Conservation (phyloP, 2,329 filamentous ascomycete species). For the Hymenoscyphus salicellus region DNA sequence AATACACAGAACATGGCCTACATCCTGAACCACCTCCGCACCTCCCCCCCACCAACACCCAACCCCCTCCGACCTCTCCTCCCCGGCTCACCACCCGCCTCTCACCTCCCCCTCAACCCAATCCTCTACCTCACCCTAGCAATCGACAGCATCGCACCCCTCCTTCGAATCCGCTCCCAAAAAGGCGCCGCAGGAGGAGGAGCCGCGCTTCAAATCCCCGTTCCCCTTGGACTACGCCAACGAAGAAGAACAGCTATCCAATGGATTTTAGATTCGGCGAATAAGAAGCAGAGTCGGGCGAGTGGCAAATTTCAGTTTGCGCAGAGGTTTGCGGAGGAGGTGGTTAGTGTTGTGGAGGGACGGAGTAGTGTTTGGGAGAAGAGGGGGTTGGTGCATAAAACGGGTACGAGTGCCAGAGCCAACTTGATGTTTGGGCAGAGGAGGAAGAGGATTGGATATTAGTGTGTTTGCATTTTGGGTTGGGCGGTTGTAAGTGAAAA, state of each 20-base stretch:
- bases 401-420: conserved; percentile 72
- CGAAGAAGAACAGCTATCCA: conserved; percentile 73
- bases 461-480: background rate
- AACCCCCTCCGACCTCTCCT: conserved; percentile 69
- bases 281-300: conserved; percentile 70
- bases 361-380: conserved; percentile 80
- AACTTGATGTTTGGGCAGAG: conserved; percentile 54
- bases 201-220: conserved; percentile 74
- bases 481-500: background rate
- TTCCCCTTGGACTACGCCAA: conserved; percentile 71
- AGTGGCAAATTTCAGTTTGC: conserved; percentile 72
- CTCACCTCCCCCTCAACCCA: conserved; percentile 83
- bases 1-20: conserved; percentile 70
- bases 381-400: conserved; percentile 73
- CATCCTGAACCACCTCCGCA: conserved; percentile 81
- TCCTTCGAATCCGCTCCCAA: conserved; percentile 74
- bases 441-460: conserved; percentile 31
- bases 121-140: conserved; percentile 80
- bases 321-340: conserved; percentile 76
- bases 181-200: conserved; percentile 84
- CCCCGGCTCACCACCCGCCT: conserved; percentile 71
- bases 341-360: conserved; percentile 85
- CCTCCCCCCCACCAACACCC: conserved; percentile 72
- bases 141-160: conserved; percentile 87
- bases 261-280: conserved; percentile 86